Evolutionary conservation across 2,329 filamentous ascomycete species (phyloP), one percentile per base, ranked within the genome.

Genomic region (Aspergillus candidus): DNA sequence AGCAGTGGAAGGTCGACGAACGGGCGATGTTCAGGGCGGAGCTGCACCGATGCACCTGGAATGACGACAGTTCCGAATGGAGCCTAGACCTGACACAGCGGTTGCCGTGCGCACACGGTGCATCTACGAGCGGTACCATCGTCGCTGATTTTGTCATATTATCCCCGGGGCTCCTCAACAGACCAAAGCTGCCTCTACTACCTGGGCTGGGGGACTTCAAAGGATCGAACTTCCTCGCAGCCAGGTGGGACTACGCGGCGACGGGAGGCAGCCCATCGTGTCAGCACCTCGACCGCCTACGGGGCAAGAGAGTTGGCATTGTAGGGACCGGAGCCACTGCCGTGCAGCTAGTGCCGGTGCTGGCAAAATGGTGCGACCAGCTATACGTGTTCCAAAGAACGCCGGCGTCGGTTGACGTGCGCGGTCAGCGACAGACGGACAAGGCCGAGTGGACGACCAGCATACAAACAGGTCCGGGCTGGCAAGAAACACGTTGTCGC

Each of bases 11-110:
- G 2, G 56, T 81, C 3, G 58, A 66, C 22, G 43, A 57, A 2
- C 57, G 57, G 1, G 70, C 72, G 13, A 56, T 78, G 15, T 79
- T 79, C 52, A 68, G 74, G 18, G 70, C 76, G 0, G 63, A 64
- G 27, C 62, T 71, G 3, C 18, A 18, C 3, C 18, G 18, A 56
- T 67, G 48, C 31, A 11, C 2, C 7, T 50, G n/a, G 5, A 18
- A 3, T 50, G 36, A 47, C 11, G 44, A 47, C 4, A 3, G 18
- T 6, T 18, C 4, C 18, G 18, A 18, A 18, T 18, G 18, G 18
- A 18, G 4, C 6, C 18, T 18, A 4, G 18, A 18, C 6, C 18
- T 18, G 18, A 18, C 18, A 18, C 18, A 18, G 18, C 18, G 18
- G 18, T 18, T 18, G 18, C 18, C 18, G 18, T 18, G 18, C 18